phyloP scores from a whole-genome alignment of 2,329 filamentous ascomycete species.

The Blumeria hordei region DNA sequence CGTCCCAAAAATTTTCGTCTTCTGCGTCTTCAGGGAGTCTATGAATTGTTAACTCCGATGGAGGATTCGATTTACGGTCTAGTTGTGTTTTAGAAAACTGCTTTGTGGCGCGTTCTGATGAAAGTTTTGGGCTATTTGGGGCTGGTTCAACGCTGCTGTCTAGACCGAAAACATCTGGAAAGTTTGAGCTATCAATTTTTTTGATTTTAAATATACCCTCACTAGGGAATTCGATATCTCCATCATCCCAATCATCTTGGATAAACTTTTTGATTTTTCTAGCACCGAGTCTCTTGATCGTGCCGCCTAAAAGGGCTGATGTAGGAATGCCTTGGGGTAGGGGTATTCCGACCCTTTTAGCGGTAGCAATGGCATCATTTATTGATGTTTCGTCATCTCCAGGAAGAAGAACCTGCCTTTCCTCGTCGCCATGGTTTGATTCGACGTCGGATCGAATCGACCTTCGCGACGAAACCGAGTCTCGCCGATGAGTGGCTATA shows the following conservation, averaged over 20 bases:
- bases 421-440: constrained; percentile 54
- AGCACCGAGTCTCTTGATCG: constrained; percentile 70
- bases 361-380: constrained; percentile 64
- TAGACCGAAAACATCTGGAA: constrained; percentile 44
- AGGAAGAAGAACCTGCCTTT: constrained; percentile 66
- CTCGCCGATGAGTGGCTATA: constrained; percentile 30
- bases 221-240: constrained; percentile 47
- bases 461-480: constrained; percentile 58
- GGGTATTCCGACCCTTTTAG: constrained; percentile 74
- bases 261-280: constrained; percentile 48
- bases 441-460: constrained; percentile 68
- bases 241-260: constrained; percentile 59
- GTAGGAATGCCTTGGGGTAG: constrained; percentile 68
- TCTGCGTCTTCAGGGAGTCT: constrained; percentile 29
- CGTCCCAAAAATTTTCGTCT: constrained; percentile 36
- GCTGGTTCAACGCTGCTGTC: constrained; percentile 24
- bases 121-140: constrained; percentile 24
- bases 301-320: constrained; percentile 74
- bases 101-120: constrained; percentile 12
- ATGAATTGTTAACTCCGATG: constrained; percentile 25
- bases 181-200: constrained; percentile 30
- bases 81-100: constrained; percentile 6
- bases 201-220: constrained; percentile 39
- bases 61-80: constrained; percentile 9
- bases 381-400: constrained; percentile 70